Base-by-base conservation (phyloP, 129 eudicot species). In the Mikania micrantha region DNA sequence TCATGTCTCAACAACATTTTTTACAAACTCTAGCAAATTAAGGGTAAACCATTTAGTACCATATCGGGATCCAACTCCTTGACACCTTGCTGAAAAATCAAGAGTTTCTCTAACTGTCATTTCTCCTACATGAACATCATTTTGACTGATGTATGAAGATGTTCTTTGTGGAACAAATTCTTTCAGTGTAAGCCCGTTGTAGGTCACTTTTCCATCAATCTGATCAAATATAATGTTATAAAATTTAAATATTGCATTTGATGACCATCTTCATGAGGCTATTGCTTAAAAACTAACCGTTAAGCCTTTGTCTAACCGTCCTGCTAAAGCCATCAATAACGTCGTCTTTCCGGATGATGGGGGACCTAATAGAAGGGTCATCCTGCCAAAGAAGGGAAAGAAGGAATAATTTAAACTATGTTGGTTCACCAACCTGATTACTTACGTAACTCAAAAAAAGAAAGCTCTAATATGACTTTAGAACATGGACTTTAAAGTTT, bases 91-190 rank as follows among this genome's bases (percentile, higher is more conserved):
- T 3, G 98, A 84, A 67, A 88, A 93, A 71, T 81, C 95, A 4
- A 93, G 80, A 31, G 95, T 88, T 81, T 93, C 98, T 81, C 80
- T 82, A 1, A 92, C 96, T 0, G 98, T 92, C 87, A 92, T 78
- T 60, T 77, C 82, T 49, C 84, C 96, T 6, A 80, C 79, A 72
- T 92, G 96, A 74, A 92, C 87, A 74, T 92, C 96, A 58, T 82
- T 79, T 82, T 92, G 98, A 71, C 90, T 88, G 41, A 92, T 76
- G 65, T 92, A 88, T 6, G 96, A 85, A 41, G 95, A 80, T 53
- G 96, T 86, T 73, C 84, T 88, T 19, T 78, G 91, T 6, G 95
- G 90, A 50, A 86, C 93, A 76, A 94, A 87, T 76, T 89, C 93
- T 41, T 85, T 70, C 2, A 94, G 85, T 53, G 52, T 72, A 67